Conservation (phyloP, 2,329 filamentous ascomycete genomes). For the Colletotrichum phormii region DNA sequence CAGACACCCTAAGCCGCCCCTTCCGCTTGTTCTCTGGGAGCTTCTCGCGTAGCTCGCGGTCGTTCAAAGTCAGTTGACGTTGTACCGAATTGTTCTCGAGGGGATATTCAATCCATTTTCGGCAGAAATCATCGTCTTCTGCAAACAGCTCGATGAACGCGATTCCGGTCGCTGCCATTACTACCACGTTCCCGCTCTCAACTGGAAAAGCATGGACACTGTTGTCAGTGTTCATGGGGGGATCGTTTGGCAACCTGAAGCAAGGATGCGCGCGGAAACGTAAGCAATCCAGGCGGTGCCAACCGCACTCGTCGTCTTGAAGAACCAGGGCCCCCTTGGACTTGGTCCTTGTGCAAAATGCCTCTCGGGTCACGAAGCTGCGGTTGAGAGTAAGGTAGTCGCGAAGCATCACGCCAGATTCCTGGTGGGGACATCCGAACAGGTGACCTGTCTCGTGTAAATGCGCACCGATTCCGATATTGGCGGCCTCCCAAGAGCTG, state of each 20-base stretch:
- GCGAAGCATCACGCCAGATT: conserved; percentile 89
- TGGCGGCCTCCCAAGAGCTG: conserved; percentile 95
- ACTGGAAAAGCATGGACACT: conserved; percentile 89
- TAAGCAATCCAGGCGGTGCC: conserved; percentile 90
- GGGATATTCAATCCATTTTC: conserved; percentile 83
- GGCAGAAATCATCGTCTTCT: conserved; percentile 85
- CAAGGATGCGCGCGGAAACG: conserved; percentile 92
- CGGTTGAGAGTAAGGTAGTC: conserved; percentile 89
- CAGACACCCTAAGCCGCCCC: conserved; percentile 74
- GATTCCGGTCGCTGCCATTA: conserved; percentile 84
- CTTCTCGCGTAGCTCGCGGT: conserved; percentile 77
- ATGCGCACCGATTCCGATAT: conserved; percentile 93
- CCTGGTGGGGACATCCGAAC: conserved; percentile 90
- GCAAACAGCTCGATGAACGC: conserved; percentile 86
- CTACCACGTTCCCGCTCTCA: conserved; percentile 79
- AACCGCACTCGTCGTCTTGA: conserved; percentile 85
- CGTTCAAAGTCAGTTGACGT: conserved; percentile 79
- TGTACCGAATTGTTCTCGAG: conserved; percentile 72
- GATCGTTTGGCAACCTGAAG: conserved; percentile 86
- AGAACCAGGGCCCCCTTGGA: conserved; percentile 82
- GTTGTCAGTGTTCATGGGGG: conserved; percentile 71
- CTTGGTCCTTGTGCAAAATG: conserved; percentile 88
- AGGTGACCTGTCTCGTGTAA: conserved; percentile 91
- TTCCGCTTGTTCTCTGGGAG: conserved; percentile 81
- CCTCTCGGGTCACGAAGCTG: conserved; percentile 83